These are phyloP conservation scores for Leishmania braziliensis DNA, from an alignment of 208 protist species.

Conservation along the genomic window DNA sequence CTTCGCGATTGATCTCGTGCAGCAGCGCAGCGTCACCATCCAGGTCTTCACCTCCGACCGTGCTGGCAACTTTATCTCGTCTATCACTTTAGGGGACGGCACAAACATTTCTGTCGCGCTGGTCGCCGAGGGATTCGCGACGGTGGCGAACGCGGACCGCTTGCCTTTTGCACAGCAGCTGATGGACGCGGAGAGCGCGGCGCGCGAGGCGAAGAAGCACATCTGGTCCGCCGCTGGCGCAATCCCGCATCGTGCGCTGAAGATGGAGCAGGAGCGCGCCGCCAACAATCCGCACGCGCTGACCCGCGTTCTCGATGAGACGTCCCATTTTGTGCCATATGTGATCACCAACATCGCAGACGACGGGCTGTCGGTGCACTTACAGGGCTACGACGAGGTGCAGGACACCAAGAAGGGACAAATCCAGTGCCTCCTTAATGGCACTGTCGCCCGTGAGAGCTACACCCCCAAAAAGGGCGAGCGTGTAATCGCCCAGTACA, in stretches of 20 bases:
- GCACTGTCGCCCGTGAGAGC: slow-evolving; percentile 33
- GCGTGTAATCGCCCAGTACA: slow-evolving; percentile 76
- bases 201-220: slow-evolving; percentile 51
- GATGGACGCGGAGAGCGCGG: slow-evolving; percentile 63
- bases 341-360: slow-evolving; percentile 72
- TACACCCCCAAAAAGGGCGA: slow-evolving; percentile 66
- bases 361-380: slow-evolving; percentile 76
- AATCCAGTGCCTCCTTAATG: slow-evolving; percentile 66
- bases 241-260: slow-evolving; percentile 67
- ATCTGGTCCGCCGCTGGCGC: slow-evolving; percentile 60
- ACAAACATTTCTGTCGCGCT: slow-evolving; percentile 75
- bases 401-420: slow-evolving; percentile 40
- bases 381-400: slow-evolving; percentile 55
- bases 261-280: slow-evolving; percentile 63
- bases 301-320: slow-evolving; percentile 46
- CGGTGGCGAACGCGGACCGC: slow-evolving; percentile 73
- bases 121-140: slow-evolving; percentile 76
- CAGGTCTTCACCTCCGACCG: slow-evolving; percentile 85
- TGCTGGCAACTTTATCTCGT: slow-evolving; percentile 86
- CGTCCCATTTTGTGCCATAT: slow-evolving; percentile 46
- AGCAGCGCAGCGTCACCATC: slow-evolving; percentile 85
- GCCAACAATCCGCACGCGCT: slow-evolving; percentile 37
- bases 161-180: slow-evolving; percentile 80
- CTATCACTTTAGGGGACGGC: slow-evolving; percentile 63
- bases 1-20: slow-evolving; percentile 61